A percentile compares a stretch with the other conserved stretches of the same genome.
Conservation (phyloP, 2,329 filamentous ascomycete species). For the Penicillium sp. region DNA sequence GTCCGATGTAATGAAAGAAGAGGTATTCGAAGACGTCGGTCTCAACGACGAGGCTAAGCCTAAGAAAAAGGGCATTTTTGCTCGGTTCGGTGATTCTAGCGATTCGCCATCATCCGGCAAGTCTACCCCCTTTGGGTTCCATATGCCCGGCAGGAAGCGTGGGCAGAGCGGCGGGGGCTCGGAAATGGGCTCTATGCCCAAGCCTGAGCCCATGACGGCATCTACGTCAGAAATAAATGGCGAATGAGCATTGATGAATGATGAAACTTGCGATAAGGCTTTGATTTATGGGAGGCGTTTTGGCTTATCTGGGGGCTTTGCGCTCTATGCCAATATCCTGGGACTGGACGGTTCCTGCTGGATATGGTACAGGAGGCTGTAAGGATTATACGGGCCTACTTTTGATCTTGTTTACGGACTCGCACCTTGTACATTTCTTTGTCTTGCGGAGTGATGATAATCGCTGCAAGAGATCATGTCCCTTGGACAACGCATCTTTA, state of each 20-base stretch:
- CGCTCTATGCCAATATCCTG: neutral
- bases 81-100: constrained; percentile 69
- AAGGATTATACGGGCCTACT: neutral
- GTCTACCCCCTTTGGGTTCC: constrained; percentile 58
- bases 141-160: constrained; percentile 70
- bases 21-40: constrained; percentile 87
- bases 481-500: neutral
- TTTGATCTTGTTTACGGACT: neutral
- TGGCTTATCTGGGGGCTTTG: neutral
- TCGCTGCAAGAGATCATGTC: constrained; percentile 2
- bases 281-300: constrained; percentile 1
- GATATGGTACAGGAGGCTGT: neutral
- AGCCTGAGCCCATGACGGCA: constrained; percentile 14
- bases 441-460: constrained; percentile 6
- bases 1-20: constrained; percentile 69
- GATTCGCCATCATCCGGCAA: constrained; percentile 41
- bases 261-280: constrained; percentile 3
- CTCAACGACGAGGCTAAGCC: constrained; percentile 72
- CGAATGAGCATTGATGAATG: constrained; percentile 19
- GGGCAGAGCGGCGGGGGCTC: constrained; percentile 69
- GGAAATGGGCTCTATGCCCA: constrained; percentile 67
- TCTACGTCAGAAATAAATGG: constrained; percentile 17
- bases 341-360: neutral
- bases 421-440: constrained; percentile 15
- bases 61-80: constrained; percentile 76